Conservation (phyloP, 805 yeast species). For the Ogataea saltuana region DNA sequence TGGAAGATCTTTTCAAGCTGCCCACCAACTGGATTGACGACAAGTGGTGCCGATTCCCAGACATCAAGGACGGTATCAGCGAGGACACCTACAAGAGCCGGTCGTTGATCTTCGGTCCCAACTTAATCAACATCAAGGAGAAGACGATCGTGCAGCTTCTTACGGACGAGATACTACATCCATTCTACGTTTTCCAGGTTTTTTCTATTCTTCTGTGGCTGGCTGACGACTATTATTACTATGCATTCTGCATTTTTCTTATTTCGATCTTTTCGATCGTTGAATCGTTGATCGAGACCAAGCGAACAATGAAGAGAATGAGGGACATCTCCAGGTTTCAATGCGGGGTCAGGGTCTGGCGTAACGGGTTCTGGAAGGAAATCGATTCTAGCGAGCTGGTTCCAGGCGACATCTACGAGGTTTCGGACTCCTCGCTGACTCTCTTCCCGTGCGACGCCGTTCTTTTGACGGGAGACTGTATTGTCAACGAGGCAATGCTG, state of each 20-base stretch:
- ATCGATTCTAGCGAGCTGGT: slow-evolving; percentile 75
- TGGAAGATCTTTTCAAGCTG: slow-evolving; percentile 81
- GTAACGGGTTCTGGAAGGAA: slow-evolving; percentile 92
- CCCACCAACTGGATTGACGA: slow-evolving; percentile 86
- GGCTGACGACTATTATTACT: slow-evolving; percentile 88
- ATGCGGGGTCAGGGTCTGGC: slow-evolving; percentile 85
- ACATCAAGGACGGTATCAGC: slow-evolving; percentile 67
- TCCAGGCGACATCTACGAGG: slow-evolving; percentile 94
- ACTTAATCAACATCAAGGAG: slow-evolving; percentile 72
- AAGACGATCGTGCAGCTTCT: slow-evolving; percentile 66
- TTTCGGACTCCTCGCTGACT: slow-evolving; percentile 77
- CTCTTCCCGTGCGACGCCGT: slow-evolving; percentile 88
- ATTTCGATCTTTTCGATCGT: slow-evolving; percentile 80
- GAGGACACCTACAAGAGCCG: slow-evolving; percentile 71
- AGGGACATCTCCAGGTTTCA: slow-evolving; percentile 69
- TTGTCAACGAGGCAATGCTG: slow-evolving; percentile 95
- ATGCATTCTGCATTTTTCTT: slow-evolving; percentile 87
- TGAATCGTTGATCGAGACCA: slow-evolving; percentile 86
- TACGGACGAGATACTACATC: slow-evolving; percentile 88
- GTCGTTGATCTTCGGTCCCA: slow-evolving; percentile 70
- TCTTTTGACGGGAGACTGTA: slow-evolving; percentile 86
- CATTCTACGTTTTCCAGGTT: slow-evolving; percentile 92
- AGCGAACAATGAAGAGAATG: slow-evolving; percentile 67
- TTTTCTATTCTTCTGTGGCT: slow-evolving; percentile 92
- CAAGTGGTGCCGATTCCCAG: slow-evolving; percentile 65